Evolutionary conservation across 2,329 filamentous ascomycete genomes (phyloP), one percentile per base, ranked within the genome.

Genomic region (Stagonosporopsis vannaccii): DNA sequence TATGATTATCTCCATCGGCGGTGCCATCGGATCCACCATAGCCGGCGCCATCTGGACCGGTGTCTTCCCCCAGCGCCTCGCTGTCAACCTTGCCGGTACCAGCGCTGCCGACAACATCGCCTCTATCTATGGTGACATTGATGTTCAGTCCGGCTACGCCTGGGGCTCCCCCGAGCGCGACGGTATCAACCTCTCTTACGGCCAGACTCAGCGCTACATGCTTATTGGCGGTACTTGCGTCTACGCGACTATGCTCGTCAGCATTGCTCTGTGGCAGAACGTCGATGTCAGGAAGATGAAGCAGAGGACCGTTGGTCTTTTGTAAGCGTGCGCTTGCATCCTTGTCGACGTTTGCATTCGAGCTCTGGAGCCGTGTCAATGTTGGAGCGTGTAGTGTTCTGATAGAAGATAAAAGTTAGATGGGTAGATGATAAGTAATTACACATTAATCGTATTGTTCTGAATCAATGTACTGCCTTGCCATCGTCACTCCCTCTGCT

Each of bases 31-130:
- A 0, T 69, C 60, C n/a, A 82, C 86, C 7, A 81, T 90, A 43
- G 82, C 87, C 1, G 82, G 82, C 0, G 86, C 87, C 9, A 85
- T 90, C 59, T 90, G 87, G 87, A 85, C 83, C 0, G 80, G 82
- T 57, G 81, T 83, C 1, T 84, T 90, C 64, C 82, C 81, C 5
- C 72, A 77, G 17, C 80, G 80, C 11, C 77, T 89, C 13, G 64
- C 56, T 37, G 51, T 46, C 2, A 63, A 69, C 19, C 76, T 88
- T 1, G 85, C 86, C 9, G 58, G 78, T 1, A 71, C 74, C 2
- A 70, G 65, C 23, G 75, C 79, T 66, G 66, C 68, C 36, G 79
- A 75, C 36, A 79, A 74, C 41, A 62, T 70, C 26, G 33, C 62
- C 0, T 54, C 35, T 1, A 78, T 89, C 51, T 85, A 85, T 58